A percentile compares a stretch with the other conserved stretches of the same genome.
These are phyloP conservation scores for Cordyceps sp. DNA, from an alignment of 2,329 filamentous ascomycete species.

Conservation along the genomic window DNA sequence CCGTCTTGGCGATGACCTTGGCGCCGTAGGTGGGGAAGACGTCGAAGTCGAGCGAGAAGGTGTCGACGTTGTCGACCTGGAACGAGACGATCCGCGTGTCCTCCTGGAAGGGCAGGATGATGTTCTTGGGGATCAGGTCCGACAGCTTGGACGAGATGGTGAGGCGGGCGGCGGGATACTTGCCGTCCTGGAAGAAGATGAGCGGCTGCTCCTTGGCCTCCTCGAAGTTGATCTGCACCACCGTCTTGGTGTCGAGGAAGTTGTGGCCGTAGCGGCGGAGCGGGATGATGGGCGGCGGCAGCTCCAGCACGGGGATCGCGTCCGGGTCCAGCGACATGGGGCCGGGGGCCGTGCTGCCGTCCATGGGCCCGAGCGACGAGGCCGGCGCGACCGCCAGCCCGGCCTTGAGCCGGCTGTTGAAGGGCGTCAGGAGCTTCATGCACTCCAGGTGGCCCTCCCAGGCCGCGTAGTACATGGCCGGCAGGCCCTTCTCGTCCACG, in stretches of 20 bases:
- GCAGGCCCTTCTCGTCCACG: conserved; percentile 79
- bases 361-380: conserved; percentile 25
- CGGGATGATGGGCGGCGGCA: conserved; percentile 92
- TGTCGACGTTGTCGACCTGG: conserved; percentile 84
- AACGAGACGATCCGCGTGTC: conserved; percentile 88
- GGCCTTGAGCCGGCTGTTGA: conserved; percentile 25
- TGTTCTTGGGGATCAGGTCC: conserved; percentile 89
- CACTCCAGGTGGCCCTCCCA: conserved; percentile 96
- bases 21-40: conserved; percentile 95
- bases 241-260: conserved; percentile 94
- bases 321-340: conserved; percentile 62
- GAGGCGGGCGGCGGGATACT: conserved; percentile 85
- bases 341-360: conserved; percentile 32
- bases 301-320: conserved; percentile 77
- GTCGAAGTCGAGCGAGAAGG: conserved; percentile 91
- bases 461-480: conserved; percentile 94
- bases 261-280: conserved; percentile 92
- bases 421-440: conserved; percentile 68
- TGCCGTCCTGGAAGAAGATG: conserved; percentile 91
- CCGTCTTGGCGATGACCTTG: conserved; percentile 91
- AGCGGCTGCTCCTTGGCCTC: conserved; percentile 60
- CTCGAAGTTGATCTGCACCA: conserved; percentile 83
- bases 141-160: conserved; percentile 95
- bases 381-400: conserved; percentile 27
- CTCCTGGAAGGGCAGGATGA: conserved; percentile 90